phyloP scores from a whole-genome alignment of 768 basidiomycete genomes.

The Tricholoma saponaceum region DNA sequence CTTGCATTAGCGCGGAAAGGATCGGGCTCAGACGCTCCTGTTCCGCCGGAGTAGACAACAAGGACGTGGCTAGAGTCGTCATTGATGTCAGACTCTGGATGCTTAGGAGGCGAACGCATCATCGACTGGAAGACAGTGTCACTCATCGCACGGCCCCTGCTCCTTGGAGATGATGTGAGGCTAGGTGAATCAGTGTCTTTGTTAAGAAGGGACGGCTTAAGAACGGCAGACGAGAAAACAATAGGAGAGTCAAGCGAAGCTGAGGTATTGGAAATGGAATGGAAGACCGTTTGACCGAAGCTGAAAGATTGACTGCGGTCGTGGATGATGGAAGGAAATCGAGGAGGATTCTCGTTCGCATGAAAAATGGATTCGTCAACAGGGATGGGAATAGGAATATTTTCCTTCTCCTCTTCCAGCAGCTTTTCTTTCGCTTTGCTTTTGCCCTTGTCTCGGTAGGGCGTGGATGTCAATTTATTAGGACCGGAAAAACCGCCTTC shows the following conservation, averaged over 20 bases:
- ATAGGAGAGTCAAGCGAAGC: slow-evolving; percentile 19
- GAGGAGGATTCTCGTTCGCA: slow-evolving; percentile 33
- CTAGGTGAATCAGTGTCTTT: slow-evolving; percentile 17
- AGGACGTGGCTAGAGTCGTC: slow-evolving; percentile 49
- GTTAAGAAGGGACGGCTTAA: slow-evolving; percentile 26
- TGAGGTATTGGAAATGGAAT: slow-evolving; percentile 36
- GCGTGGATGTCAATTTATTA: slow-evolving; percentile 40
- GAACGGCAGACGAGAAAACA: slow-evolving; percentile 27
- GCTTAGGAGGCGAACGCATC: slow-evolving; percentile 34
- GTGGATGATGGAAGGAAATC: slow-evolving; percentile 30
- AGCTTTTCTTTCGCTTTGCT: slow-evolving; percentile 30
- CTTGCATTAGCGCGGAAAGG: slow-evolving; percentile 71
- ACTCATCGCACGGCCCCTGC: slow-evolving; percentile 52
- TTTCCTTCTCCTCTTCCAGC: slow-evolving; percentile 13
- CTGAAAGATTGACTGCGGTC: slow-evolving; percentile 69
- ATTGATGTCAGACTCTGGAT: slow-evolving; percentile 62
- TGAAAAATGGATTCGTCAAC: slow-evolving; percentile 46
- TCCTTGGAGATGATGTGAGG: slow-evolving; percentile 28
- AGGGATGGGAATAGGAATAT: slow-evolving; percentile 12
- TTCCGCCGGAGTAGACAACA: slow-evolving; percentile 37
- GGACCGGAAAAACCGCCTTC: slow-evolving; percentile 15
- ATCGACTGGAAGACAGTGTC: slow-evolving; percentile 63
- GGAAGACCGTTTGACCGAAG: slow-evolving; percentile 61
- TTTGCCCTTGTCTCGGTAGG: slow-evolving; percentile 37
- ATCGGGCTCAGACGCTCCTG: slow-evolving; percentile 42